Evolutionary conservation across 305 asterid species (phyloP).

Genomic region (Fraxinus nigra): DNA sequence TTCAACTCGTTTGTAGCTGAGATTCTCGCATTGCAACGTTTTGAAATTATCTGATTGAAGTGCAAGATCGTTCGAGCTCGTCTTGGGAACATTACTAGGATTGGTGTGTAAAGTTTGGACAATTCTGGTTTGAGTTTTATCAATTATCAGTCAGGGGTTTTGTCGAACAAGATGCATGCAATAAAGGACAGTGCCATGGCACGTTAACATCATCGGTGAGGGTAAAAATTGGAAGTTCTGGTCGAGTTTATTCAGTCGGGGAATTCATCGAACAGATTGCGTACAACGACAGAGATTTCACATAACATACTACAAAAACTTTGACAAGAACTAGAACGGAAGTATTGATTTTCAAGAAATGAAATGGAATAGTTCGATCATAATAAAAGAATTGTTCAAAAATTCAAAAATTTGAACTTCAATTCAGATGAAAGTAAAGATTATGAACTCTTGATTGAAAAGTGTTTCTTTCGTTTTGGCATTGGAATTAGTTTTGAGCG

Average conservation of each 20-base stretch:
- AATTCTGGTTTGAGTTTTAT: conserved; percentile 6
- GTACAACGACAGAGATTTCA: not conserved
- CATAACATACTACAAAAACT: not conserved
- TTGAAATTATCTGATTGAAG: conserved; percentile 5
- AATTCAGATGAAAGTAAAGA: not conserved
- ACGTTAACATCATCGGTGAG: not conserved
- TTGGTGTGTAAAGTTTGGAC: conserved; percentile 2
- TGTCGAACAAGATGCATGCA: conserved; percentile 28
- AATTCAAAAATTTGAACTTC: not conserved
- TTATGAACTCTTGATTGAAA: not conserved
- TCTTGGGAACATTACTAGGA: conserved; percentile 21
- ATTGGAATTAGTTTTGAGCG: not conserved
- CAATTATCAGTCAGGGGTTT: conserved; percentile 20
- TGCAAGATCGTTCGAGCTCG: conserved; percentile 4
- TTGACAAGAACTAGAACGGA: not conserved
- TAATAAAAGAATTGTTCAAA: not conserved
- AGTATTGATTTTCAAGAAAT: not conserved
- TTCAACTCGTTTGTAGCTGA: conserved; percentile 2
- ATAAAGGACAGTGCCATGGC: not conserved
- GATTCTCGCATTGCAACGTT: not conserved
- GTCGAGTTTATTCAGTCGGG: not conserved
- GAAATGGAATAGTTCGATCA: not conserved
- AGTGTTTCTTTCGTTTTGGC: not conserved
- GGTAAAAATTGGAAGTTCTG: not conserved
- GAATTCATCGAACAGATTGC: not conserved